A percentile compares a stretch with the other conserved stretches of the same genome.
Conservation (phyloP, 2,329 filamentous ascomycete species). For the Fusarium austroafricanum region DNA sequence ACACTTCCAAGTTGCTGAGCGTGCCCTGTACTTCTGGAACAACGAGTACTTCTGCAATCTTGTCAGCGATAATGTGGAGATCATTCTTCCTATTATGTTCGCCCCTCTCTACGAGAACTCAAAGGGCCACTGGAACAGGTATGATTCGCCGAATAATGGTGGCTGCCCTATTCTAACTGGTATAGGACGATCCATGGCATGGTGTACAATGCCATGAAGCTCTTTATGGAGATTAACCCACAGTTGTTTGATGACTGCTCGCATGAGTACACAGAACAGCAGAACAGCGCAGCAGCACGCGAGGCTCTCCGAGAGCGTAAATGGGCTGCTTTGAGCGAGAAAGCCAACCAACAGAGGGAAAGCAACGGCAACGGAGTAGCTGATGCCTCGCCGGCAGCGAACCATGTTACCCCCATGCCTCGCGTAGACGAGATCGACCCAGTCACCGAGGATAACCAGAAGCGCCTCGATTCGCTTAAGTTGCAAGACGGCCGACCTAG, state of each 20-base stretch:
- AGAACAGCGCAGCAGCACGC: conserved; percentile 89
- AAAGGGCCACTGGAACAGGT: conserved; percentile 99
- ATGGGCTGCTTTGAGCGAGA: conserved; percentile 87
- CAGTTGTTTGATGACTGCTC: conserved; percentile 99
- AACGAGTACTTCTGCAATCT: conserved; percentile 99
- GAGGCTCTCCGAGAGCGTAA: conserved; percentile 85
- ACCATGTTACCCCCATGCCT: conserved; percentile 57
- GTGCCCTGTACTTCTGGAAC: conserved; percentile 99
- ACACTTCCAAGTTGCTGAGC: conserved; percentile 98
- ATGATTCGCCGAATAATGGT: conserved; percentile 48
- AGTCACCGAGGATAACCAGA: conserved; percentile 83
- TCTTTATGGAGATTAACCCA: conserved; percentile 99
- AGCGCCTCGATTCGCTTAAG: conserved; percentile 88
- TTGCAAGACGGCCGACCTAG: conserved; percentile 79
- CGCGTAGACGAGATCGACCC: conserved; percentile 82
- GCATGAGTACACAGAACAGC: conserved; percentile 96
- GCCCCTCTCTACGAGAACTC: conserved; percentile 98
- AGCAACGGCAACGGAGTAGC: conserved; percentile 47
- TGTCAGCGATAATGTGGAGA: conserved; percentile 98
- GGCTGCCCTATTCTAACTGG: conserved; percentile 9
- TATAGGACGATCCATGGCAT: conserved; percentile 96
- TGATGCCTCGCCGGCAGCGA: conserved; percentile 47
- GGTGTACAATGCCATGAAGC: conserved; percentile 99
- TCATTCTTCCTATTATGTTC: conserved; percentile 99
- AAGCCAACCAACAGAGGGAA: conserved; percentile 76